These are phyloP conservation scores for Venturia nashicola DNA, from an alignment of 2,329 filamentous ascomycete genomes.

Conservation along the genomic window DNA sequence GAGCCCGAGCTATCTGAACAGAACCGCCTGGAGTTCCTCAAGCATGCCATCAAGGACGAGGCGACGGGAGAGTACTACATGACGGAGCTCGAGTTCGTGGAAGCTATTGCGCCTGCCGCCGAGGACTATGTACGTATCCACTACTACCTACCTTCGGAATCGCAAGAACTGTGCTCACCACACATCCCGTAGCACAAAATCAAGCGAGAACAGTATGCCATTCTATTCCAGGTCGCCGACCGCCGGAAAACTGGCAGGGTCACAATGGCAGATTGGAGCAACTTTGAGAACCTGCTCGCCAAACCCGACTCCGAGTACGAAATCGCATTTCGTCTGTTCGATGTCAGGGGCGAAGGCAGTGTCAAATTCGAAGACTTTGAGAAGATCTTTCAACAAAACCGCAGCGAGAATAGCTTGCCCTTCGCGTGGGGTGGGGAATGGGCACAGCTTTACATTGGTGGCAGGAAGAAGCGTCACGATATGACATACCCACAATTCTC, in stretches of 20 bases:
- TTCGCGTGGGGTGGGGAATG: slow-evolving; percentile 98
- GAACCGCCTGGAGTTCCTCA: slow-evolving; percentile 63
- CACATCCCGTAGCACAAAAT: slow-evolving; percentile 70
- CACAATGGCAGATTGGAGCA: slow-evolving; percentile 73
- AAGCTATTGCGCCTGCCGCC: slow-evolving; percentile 72
- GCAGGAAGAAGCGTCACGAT: slow-evolving; percentile 74
- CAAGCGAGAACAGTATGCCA: slow-evolving; percentile 84
- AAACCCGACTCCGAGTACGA: slow-evolving; percentile 98
- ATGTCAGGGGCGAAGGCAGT: slow-evolving; percentile 67
- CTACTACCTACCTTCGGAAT: background rate
- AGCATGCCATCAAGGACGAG: slow-evolving; percentile 63
- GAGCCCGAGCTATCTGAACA: slow-evolving; percentile 57
- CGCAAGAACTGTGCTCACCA: background rate
- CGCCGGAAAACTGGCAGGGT: slow-evolving; percentile 61
- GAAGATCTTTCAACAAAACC: slow-evolving; percentile 75
- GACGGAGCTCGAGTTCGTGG: slow-evolving; percentile 75
- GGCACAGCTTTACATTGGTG: slow-evolving; percentile 87
- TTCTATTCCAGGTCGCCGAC: slow-evolving; percentile 88
- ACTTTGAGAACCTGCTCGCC: slow-evolving; percentile 83
- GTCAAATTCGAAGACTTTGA: slow-evolving; percentile 88
- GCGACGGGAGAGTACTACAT: slow-evolving; percentile 68
- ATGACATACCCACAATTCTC: slow-evolving; percentile 96
- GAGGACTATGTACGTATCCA: slow-evolving; percentile 73
- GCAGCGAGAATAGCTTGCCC: slow-evolving; percentile 70
- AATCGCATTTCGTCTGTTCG: slow-evolving; percentile 94